Conservation (phyloP, 2,329 filamentous ascomycete genomes). For the Leptographium radiaticola region DNA sequence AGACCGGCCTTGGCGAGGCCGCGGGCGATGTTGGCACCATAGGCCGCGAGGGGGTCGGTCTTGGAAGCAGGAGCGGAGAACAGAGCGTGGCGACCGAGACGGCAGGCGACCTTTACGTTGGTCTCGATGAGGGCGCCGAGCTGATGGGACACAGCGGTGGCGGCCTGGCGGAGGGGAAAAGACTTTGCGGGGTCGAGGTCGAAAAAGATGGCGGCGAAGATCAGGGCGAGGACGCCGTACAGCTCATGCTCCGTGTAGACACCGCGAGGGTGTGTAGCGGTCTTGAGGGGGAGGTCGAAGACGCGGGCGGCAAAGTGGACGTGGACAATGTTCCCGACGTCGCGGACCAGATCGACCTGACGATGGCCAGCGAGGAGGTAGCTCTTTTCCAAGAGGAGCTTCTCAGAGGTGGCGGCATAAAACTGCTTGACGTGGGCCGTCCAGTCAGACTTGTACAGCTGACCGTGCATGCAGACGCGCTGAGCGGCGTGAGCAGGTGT, state of each 20-base stretch:
- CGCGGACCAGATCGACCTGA: conserved; percentile 59
- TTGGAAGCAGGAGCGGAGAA: conserved; percentile 37
- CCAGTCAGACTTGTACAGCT: conserved; percentile 45
- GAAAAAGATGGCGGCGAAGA: conserved; percentile 54
- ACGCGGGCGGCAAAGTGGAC: conserved; percentile 49
- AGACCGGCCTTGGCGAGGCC: conserved; percentile 50
- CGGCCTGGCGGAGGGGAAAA: conserved; percentile 48
- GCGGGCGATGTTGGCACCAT: conserved; percentile 53
- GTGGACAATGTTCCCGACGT: conserved; percentile 55
- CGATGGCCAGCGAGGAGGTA: conserved; percentile 46
- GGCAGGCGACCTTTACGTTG: conserved; percentile 46
- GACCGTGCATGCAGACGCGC: conserved; percentile 36
- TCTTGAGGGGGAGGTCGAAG: conserved; percentile 57
- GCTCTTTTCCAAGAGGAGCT: conserved; percentile 51
- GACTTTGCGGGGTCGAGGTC: conserved; percentile 53
- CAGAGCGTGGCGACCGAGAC: conserved; percentile 30
- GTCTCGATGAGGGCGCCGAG: conserved; percentile 49
- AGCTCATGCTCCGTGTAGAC: conserved; percentile 41
- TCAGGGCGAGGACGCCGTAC: conserved; percentile 48
- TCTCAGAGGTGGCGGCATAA: conserved; percentile 47
- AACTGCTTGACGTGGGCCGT: conserved; percentile 50
- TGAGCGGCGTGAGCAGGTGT: conserved; percentile 33
- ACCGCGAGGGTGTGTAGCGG: conserved; percentile 43
- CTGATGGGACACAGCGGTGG: conserved; percentile 41
- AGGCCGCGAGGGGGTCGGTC: conserved; percentile 43